phyloP scores from a whole-genome alignment of 768 basidiomycete species.

The Psilocybe cubensis region DNA sequence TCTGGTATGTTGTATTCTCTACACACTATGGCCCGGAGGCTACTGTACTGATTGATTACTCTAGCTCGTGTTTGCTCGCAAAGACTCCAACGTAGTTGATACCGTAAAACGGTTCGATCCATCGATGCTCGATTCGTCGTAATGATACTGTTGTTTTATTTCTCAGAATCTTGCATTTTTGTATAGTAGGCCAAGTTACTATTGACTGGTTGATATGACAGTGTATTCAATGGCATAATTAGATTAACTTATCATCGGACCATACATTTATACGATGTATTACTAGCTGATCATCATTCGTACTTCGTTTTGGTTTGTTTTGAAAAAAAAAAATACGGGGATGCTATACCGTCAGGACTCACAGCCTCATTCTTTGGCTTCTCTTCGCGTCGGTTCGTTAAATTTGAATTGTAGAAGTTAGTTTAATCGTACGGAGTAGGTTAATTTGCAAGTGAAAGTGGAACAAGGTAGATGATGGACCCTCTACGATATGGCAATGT shows the following conservation, averaged over 20 bases:
- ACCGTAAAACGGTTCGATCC: conserved; percentile 74
- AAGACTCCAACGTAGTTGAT: conserved; percentile 77
- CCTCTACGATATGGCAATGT: too few relatives aligned
- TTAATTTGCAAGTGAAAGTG: too few relatives aligned
- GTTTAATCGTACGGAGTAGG: too few relatives aligned
- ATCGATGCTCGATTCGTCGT: conserved; percentile 26
- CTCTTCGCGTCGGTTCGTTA: too few relatives aligned
- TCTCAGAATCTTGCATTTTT: conserved; percentile 23
- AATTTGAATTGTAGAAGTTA: too few relatives aligned
- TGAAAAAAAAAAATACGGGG: too few relatives aligned
- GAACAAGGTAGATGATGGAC: too few relatives aligned
- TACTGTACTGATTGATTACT: too few relatives aligned
- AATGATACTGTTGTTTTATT: conserved; percentile 1
- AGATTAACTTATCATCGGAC: conserved; percentile 4
- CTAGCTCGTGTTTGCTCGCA: conserved; percentile 84
- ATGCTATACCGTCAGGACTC: too few relatives aligned
- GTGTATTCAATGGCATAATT: conserved; percentile 9
- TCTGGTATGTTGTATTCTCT: conserved; percentile 71
- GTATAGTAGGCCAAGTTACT: conserved; percentile 18
- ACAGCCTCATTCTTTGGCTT: too few relatives aligned
- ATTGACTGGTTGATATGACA: conserved; percentile 3
- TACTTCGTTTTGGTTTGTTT: too few relatives aligned
- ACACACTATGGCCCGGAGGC: too few relatives aligned
- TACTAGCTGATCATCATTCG: neutral
- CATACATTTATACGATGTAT: neutral